phyloP scores from a whole-genome alignment of 768 basidiomycete genomes.

The Tulasnella sp. region DNA sequence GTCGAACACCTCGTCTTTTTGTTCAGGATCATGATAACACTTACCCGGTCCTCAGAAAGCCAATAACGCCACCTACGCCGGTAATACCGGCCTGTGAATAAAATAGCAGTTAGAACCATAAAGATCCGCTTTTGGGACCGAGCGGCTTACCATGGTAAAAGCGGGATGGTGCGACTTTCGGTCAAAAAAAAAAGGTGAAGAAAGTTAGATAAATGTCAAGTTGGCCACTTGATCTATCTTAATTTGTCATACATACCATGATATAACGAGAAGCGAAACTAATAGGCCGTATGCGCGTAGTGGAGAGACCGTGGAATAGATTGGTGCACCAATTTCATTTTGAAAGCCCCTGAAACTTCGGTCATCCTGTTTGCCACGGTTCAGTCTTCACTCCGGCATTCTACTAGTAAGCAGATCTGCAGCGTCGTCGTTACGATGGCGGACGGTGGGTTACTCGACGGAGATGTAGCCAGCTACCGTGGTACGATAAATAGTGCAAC shows the following conservation, averaged over 20 bases:
- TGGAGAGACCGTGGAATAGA: not conserved
- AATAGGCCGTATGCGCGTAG: not conserved
- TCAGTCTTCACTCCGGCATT: not conserved
- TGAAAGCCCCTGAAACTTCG: not conserved
- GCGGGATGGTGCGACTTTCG: constrained; percentile 23
- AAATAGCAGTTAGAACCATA: not conserved
- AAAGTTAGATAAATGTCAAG: no score
- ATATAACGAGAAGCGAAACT: not conserved
- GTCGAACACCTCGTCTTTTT: constrained; percentile 25
- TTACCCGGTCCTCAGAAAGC: constrained; percentile 17
- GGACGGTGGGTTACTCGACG: no score
- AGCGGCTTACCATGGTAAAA: constrained; percentile 19
- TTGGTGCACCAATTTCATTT: not conserved
- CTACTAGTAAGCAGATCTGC: no score
- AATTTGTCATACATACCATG: no score
- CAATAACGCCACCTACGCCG: constrained; percentile 66
- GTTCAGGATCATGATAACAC: not conserved
- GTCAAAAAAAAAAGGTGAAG: not conserved
- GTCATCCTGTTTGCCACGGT: not conserved
- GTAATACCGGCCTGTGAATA: constrained; percentile 41
- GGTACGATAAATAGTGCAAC: no score
- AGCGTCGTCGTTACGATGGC: no score
- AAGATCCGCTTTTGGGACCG: not conserved
- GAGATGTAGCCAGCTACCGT: no score
- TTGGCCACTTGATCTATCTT: no score